Base-by-base conservation (phyloP, 257 asterid genomes). In the Nicotiana tabacum region DNA sequence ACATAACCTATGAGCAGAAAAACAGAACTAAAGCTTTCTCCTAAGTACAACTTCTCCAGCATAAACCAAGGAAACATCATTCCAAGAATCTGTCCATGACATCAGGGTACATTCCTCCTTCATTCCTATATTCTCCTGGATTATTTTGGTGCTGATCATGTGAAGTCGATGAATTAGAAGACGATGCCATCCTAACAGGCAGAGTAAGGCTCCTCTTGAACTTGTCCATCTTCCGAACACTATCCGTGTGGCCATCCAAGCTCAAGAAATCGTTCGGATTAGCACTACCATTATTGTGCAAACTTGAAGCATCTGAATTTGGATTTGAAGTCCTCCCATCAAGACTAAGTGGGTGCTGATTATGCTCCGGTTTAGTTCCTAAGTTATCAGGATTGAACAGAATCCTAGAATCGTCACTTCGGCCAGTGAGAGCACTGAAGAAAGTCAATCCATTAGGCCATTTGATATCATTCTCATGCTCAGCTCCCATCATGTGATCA, bases 1-100 rank as follows among this genome's bases (percentile, higher is more conserved):
- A 88, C 82, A 85, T 81, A 83, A 87, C 72, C 82, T 77, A 56
- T 51, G 37, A 80, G 81, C 70, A 77, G 85, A 64, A 60, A 32
- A 86, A 69, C 65, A 82, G 62, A 72, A 55, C 82, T 77, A 77
- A 64, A 51, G 84, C 82, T 83, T 83, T 78, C 82, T 78, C 87
- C 83, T 51, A 90, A 82, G 87, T 87, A 88, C 91, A 89, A 83
- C 82, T 82, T 17, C 60, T 57, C 78, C 37, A 80, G 80, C 66
- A 77, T 66, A 74, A 62, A 33, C 67, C 84, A 56, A 9, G 16
- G 53, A 76, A 15, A 46, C 17, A 76, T 88, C 88, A 93, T 77
- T 94, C 98, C 98, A 94, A 87, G 94, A 91, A 92, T 84, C 90
- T 91, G 79, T 92, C 99, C 99, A 96, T 94, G 58, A 90, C 97